Evolutionary conservation across 768 basidiomycete species (phyloP).

Genomic region (Rhodotorula kratochvilovae): DNA sequence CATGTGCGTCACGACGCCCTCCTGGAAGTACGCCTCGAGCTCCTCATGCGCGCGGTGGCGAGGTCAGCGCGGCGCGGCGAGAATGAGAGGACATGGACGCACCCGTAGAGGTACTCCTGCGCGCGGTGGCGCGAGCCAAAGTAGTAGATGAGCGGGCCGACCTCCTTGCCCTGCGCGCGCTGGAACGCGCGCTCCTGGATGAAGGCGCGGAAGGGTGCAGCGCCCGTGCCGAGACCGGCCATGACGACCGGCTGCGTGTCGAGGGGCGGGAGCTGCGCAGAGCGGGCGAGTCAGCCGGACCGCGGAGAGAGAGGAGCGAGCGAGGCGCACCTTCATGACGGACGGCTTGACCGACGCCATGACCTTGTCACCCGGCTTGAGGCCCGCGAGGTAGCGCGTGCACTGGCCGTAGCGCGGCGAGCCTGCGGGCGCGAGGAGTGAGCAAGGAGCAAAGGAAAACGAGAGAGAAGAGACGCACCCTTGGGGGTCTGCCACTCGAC

Average conservation of each 20-base stretch:
- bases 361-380: conserved; percentile 82
- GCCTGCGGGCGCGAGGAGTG: conserved; percentile 52
- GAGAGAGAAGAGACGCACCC: conserved; percentile 52
- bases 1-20: conserved; percentile 76
- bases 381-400: conserved; percentile 82
- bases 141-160: conserved; percentile 95
- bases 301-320: conserved; percentile 25
- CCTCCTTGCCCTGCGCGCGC: conserved; percentile 64
- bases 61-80: background rate
- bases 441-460: background rate
- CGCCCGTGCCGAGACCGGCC: conserved; percentile 97
- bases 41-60: conserved; percentile 45
- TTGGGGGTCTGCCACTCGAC: conserved; percentile 86
- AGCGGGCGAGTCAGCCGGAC: background rate
- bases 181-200: conserved; percentile 90
- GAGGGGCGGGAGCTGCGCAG: conserved; percentile 74
- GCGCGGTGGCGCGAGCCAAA: conserved; percentile 95
- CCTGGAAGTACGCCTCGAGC: conserved; percentile 86
- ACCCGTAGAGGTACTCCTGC: conserved; percentile 91
- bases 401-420: conserved; percentile 82
- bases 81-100: background rate
- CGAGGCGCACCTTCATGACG: conserved; percentile 81
- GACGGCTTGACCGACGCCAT: conserved; percentile 98
- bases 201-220: conserved; percentile 98
- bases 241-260: conserved; percentile 88